Evolutionary conservation across 2,329 filamentous ascomycete genomes (phyloP).

Genomic region (Venturia asperata): DNA sequence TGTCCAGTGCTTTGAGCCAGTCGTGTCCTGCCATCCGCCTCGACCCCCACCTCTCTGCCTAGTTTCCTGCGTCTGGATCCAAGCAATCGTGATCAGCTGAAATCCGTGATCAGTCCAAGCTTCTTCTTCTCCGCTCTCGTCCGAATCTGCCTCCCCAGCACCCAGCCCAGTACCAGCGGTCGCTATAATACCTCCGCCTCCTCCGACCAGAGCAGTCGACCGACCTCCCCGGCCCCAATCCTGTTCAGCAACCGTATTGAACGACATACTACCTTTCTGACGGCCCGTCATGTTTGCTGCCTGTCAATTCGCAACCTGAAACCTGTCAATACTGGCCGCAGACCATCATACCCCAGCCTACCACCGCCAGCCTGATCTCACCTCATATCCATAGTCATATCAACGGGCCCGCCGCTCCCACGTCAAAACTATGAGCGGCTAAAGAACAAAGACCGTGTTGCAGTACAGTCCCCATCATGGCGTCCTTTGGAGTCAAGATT

Average conservation of each 20-base stretch:
- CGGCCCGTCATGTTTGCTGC: constrained; percentile 9
- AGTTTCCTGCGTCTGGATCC: not conserved
- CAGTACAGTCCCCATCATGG: constrained; percentile 5
- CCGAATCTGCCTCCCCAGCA: not conserved
- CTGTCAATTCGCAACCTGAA: not conserved
- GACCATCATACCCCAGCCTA: not conserved
- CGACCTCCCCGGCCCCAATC: not conserved
- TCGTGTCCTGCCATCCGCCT: not conserved
- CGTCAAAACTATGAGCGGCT: not conserved
- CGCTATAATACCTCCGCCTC: not conserved
- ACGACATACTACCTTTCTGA: no score
- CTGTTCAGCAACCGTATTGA: not conserved
- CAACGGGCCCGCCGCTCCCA: not conserved
- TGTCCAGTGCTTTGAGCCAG: not conserved
- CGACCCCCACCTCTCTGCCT: not conserved
- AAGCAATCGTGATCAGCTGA: not conserved
- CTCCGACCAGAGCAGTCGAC: not conserved
- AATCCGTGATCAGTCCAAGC: constrained; percentile 1
- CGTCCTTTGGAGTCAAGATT: constrained; percentile 23
- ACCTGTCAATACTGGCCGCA: not conserved
- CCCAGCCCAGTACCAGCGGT: not conserved
- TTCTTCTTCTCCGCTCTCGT: constrained; percentile 11
- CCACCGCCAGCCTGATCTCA: constrained; percentile 5
- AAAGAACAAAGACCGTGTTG: not conserved
- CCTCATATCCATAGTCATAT: not conserved